phyloP scores from a whole-genome alignment of 2,329 filamentous ascomycete genomes.

The Lasiodiplodia theobromae region DNA sequence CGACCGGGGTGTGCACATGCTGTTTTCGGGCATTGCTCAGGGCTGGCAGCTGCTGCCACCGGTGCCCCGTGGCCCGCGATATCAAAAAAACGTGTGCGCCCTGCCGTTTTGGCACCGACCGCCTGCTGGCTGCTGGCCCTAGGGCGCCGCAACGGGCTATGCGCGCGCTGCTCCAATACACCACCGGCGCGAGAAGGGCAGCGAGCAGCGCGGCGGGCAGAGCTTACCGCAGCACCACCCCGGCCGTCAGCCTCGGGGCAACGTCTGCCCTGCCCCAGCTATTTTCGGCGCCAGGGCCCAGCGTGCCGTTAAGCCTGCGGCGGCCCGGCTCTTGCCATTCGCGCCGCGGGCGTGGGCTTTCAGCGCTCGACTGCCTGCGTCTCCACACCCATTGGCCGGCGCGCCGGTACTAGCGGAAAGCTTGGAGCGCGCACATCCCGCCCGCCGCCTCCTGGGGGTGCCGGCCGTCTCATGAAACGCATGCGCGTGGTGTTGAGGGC shows the following conservation, averaged over 20 bases:
- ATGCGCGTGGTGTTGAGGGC: slow-evolving; percentile 19
- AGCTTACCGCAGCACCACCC: slow-evolving; percentile 12
- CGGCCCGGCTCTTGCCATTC: slow-evolving; percentile 18
- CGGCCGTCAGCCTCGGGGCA: slow-evolving; percentile 25
- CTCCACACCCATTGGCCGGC: slow-evolving; percentile 21
- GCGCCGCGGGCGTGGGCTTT: slow-evolving; percentile 20
- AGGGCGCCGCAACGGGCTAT: background rate
- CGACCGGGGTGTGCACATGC: slow-evolving; percentile 17
- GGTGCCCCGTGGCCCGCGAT: slow-evolving; percentile 19
- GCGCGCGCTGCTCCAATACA: slow-evolving; percentile 21
- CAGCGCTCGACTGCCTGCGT: slow-evolving; percentile 3
- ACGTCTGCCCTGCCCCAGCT: slow-evolving; percentile 19
- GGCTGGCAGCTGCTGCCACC: background rate
- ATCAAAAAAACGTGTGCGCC: slow-evolving; percentile 24
- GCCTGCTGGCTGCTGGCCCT: slow-evolving; percentile 7
- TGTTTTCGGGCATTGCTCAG: background rate
- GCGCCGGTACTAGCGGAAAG: slow-evolving; percentile 21
- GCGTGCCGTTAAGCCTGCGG: slow-evolving; percentile 12
- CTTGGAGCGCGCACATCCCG: slow-evolving; percentile 15
- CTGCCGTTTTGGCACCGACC: slow-evolving; percentile 9
- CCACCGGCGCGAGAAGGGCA: background rate
- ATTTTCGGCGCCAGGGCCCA: slow-evolving; percentile 17
- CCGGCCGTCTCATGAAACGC: slow-evolving; percentile 27
- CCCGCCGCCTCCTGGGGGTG: slow-evolving; percentile 5
- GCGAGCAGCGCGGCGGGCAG: slow-evolving; percentile 2